phyloP scores from a whole-genome alignment of 1,139 yeast genomes.

The Hyphopichia burtonii region DNA sequence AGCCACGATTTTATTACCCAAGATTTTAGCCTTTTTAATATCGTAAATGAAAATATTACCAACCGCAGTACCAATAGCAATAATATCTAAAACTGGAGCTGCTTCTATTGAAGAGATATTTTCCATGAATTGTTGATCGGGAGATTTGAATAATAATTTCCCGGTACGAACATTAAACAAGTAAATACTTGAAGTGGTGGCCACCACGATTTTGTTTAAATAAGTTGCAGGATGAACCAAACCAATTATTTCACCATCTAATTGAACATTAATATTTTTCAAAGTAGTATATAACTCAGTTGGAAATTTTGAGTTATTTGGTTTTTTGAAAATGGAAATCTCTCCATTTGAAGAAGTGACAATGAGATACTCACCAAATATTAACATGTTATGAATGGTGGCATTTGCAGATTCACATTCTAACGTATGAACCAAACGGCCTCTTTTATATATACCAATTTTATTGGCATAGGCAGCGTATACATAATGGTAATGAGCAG shows the following conservation, averaged over 20 bases:
- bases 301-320: constrained; percentile 48
- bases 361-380: constrained; percentile 80
- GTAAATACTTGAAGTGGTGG: constrained; percentile 60
- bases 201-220: constrained; percentile 81
- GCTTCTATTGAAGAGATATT: constrained; percentile 63
- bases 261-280: constrained; percentile 45
- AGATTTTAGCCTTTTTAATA: constrained; percentile 59
- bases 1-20: constrained; percentile 55
- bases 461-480: constrained; percentile 73
- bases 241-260: constrained; percentile 70
- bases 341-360: constrained; percentile 53
- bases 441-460: constrained; percentile 82
- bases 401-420: constrained; percentile 28
- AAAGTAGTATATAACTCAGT: constrained; percentile 68
- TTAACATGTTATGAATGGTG: constrained; percentile 49
- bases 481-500: constrained; percentile 82
- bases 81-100: constrained; percentile 83
- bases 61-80: constrained; percentile 72
- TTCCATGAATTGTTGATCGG: constrained; percentile 46
- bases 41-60: constrained; percentile 72
- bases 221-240: constrained; percentile 88
- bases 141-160: constrained; percentile 62
- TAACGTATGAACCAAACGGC: constrained; percentile 62
- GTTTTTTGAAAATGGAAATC: constrained; percentile 64
- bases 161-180: constrained; percentile 79